A percentile compares a stretch with the other conserved stretches of the same genome.
Evolutionary conservation across 306 rosid species (phyloP).

Genomic region (Prunus mira): DNA sequence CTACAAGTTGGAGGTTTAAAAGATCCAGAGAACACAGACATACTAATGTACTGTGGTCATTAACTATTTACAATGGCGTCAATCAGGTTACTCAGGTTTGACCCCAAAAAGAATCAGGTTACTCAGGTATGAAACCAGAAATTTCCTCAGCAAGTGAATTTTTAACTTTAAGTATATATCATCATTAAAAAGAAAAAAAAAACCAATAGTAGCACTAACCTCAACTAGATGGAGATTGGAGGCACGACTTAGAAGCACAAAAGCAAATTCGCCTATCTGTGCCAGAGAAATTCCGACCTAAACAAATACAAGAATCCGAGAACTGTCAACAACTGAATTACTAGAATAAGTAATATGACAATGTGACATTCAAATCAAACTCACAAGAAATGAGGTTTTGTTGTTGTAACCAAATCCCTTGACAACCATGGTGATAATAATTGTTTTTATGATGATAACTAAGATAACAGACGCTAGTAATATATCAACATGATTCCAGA

Average conservation of each 20-base stretch:
- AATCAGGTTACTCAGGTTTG: neutral
- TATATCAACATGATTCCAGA: constrained; percentile 97
- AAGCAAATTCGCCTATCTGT: constrained; percentile 95
- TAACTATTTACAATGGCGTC: neutral
- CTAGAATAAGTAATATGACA: neutral
- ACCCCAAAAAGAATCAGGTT: neutral
- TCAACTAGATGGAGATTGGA: constrained; percentile 95
- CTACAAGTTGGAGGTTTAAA: neutral
- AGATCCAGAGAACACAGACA: neutral
- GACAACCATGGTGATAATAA: constrained; percentile 72
- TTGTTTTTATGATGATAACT: constrained; percentile 84
- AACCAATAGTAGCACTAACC: constrained; percentile 45
- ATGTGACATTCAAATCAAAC: constrained; percentile 23
- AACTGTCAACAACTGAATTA: constrained; percentile 1
- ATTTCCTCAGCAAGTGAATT: neutral
- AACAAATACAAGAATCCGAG: constrained; percentile 40
- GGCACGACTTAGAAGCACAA: constrained; percentile 99
- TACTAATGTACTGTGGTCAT: neutral
- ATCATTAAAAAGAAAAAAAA: neutral
- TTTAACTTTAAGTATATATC: neutral
- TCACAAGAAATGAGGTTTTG: constrained; percentile 88
- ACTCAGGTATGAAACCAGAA: neutral
- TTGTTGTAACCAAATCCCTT: constrained; percentile 94
- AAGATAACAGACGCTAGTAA: constrained; percentile 91
- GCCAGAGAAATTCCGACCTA: constrained; percentile 99